phyloP scores from a whole-genome alignment of 73 alveolate genomes.

The Tetrahymena malaccensis region DNA sequence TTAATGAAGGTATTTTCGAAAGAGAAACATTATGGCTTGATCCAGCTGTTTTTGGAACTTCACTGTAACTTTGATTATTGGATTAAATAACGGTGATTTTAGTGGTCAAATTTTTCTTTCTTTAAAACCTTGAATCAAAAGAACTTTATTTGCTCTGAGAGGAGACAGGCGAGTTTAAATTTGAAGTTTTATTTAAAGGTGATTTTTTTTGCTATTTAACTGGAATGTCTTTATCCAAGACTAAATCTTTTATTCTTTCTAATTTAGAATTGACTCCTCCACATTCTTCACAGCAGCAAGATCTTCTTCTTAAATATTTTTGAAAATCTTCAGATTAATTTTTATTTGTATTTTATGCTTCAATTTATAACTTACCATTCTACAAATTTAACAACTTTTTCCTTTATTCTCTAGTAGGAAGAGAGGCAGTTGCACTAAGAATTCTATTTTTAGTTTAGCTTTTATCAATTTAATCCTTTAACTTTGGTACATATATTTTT shows the following conservation, averaged over 20 bases:
- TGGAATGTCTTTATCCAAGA: background rate
- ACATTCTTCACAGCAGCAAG: background rate
- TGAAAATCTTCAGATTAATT: background rate
- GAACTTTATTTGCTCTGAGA: background rate
- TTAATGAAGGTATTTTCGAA: background rate
- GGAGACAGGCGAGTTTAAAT: background rate
- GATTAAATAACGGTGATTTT: background rate
- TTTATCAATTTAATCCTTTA: background rate
- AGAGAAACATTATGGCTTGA: background rate
- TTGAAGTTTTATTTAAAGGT: background rate
- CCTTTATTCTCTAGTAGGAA: background rate
- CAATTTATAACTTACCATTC: background rate
- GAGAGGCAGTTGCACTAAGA: background rate
- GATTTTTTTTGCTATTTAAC: background rate
- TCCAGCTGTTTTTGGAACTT: background rate
- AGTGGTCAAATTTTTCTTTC: background rate
- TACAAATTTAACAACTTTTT: background rate
- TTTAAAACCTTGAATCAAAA: background rate
- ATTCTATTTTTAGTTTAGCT: background rate
- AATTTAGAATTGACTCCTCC: background rate
- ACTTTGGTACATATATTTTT: background rate
- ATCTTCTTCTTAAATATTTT: background rate
- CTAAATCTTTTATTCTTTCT: background rate
- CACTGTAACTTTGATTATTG: background rate
- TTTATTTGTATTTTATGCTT: background rate